These are phyloP conservation scores for Argentina anserina DNA, from an alignment of 306 rosid species.

Conservation along the genomic window DNA sequence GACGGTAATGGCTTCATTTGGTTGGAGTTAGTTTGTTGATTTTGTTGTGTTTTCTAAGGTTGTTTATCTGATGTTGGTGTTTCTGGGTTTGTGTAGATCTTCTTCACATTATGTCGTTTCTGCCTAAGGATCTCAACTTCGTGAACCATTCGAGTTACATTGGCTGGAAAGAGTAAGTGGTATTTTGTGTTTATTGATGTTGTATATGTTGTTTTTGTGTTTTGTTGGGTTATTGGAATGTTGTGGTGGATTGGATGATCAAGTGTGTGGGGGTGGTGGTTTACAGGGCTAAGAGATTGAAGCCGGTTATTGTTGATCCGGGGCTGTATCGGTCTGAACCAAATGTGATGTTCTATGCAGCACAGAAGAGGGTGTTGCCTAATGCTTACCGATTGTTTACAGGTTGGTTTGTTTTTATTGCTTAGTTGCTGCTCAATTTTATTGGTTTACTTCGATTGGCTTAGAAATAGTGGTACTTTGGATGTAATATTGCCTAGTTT, in stretches of 20 bases:
- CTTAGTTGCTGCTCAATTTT: neutral
- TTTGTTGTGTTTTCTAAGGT: neutral
- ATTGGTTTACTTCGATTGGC: constrained; percentile 12
- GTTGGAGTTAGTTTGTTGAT: neutral
- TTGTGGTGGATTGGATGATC: neutral
- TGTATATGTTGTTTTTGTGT: constrained; percentile 1
- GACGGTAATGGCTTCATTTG: constrained; percentile 49
- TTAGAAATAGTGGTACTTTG: neutral
- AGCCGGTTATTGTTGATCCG: constrained; percentile 83
- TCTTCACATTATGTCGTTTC: constrained; percentile 84
- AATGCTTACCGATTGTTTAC: constrained; percentile 70
- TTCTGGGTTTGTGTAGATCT: constrained; percentile 55
- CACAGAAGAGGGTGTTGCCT: constrained; percentile 90
- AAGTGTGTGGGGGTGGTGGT: constrained; percentile 12
- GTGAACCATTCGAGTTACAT: constrained; percentile 87
- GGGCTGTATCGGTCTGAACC: constrained; percentile 88
- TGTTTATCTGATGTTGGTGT: no score
- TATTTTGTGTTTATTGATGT: neutral
- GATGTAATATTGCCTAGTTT: neutral
- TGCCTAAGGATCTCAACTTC: constrained; percentile 88
- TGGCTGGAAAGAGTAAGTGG: constrained; percentile 93
- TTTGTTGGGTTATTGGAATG: neutral
- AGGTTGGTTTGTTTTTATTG: constrained; percentile 38
- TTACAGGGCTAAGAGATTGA: constrained; percentile 65
- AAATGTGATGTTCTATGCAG: constrained; percentile 80